phyloP scores from a whole-genome alignment of 2,329 filamentous ascomycete species.

The Trematosphaeria pertusa region DNA sequence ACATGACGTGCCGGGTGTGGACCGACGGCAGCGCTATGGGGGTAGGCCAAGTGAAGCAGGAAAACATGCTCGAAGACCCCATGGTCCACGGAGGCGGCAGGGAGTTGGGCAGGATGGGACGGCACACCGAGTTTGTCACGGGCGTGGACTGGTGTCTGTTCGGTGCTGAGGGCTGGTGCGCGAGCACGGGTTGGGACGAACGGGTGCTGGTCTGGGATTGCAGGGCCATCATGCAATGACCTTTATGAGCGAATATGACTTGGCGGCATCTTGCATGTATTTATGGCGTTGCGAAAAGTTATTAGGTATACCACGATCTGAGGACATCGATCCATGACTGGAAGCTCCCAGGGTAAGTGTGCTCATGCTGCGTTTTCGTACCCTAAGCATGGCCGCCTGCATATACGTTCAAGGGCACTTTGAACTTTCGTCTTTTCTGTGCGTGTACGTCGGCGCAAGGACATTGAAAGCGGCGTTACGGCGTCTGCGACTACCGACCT shows the following conservation, averaged over 20 bases:
- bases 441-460: conserved; percentile 1
- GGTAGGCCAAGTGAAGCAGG: conserved; percentile 39
- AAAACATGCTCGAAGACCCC: conserved; percentile 43
- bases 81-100: conserved; percentile 62
- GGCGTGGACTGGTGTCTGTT: conserved; percentile 99
- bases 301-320: not conserved
- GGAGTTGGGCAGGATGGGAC: conserved; percentile 86
- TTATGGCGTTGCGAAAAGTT: not conserved
- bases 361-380: too few relatives aligned
- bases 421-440: not conserved
- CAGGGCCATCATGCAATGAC: conserved; percentile 63
- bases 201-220: conserved; percentile 92
- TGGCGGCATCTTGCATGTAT: conserved; percentile 2
- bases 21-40: conserved; percentile 73
- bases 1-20: conserved; percentile 97
- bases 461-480: conserved; percentile 8
- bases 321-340: not conserved
- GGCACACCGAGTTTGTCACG: conserved; percentile 94
- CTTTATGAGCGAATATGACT: not conserved
- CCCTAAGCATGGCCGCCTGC: too few relatives aligned
- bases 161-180: conserved; percentile 93
- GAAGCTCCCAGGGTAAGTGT: too few relatives aligned
- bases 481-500: conserved; percentile 2
- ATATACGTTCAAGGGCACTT: not conserved
- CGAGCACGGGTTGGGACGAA: conserved; percentile 94